phyloP scores from a whole-genome alignment of 495 filamentous ascomycete genomes.

The Thermothielavioides terrestris region DNA sequence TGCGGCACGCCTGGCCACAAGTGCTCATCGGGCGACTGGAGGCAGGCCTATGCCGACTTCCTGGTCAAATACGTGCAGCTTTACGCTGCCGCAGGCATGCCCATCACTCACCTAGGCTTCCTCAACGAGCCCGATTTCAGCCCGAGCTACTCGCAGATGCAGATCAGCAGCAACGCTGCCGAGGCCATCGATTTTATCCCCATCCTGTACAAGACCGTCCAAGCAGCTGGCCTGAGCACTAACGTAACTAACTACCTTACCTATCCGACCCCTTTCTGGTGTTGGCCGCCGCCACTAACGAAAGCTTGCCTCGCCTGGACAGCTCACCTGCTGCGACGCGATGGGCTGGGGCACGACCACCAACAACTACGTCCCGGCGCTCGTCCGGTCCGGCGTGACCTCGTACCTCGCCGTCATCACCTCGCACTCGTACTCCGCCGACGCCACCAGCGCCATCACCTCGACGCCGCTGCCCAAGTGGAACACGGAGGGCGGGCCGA shows the following conservation, averaged over 20 bases:
- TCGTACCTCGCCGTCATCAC: background rate
- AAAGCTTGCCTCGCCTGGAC: background rate
- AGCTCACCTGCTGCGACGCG: background rate
- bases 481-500: background rate
- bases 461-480: background rate
- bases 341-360: background rate
- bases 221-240: background rate
- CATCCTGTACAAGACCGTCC: background rate
- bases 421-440: background rate
- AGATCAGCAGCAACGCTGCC: background rate
- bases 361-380: background rate
- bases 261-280: background rate
- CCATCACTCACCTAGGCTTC: slow-evolving; percentile 42
- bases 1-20: slow-evolving; percentile 40
- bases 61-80: slow-evolving; percentile 44
- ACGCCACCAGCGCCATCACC: background rate
- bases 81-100: slow-evolving; percentile 44
- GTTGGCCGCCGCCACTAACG: too few species aligned
- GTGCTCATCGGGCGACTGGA: slow-evolving; percentile 46
- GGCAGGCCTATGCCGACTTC: slow-evolving; percentile 48
- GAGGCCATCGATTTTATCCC: background rate
- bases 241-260: background rate
- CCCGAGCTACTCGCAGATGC: slow-evolving; percentile 7
- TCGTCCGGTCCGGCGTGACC: background rate
- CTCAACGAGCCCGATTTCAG: slow-evolving; percentile 38